Evolutionary conservation across 2,329 filamentous ascomycete species (phyloP).

Genomic region (Calonectria hongkongensis): DNA sequence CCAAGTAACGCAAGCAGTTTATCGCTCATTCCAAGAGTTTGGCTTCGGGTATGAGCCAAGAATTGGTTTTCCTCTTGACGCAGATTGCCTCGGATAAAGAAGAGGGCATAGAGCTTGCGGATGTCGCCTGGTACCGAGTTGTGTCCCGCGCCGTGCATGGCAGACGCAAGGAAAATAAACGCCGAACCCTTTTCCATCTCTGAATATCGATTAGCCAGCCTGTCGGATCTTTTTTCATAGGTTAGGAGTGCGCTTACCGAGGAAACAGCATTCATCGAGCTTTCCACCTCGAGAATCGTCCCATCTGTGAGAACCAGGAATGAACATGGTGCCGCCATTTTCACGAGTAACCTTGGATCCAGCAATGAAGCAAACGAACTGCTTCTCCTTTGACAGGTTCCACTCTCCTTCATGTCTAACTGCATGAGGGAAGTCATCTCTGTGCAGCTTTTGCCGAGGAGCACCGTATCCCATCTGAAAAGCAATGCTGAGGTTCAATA

Average conservation of each 20-base stretch:
- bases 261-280: not conserved
- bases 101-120: not conserved
- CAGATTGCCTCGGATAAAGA: not conserved
- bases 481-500: not conserved
- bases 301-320: slow-evolving; percentile 2
- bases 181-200: not conserved
- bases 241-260: not conserved
- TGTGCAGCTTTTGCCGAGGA: slow-evolving; percentile 1
- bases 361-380: not conserved
- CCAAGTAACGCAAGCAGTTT: not conserved
- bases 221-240: not conserved
- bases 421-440: not conserved
- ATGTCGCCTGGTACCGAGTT: not conserved
- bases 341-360: not conserved
- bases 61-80: slow-evolving; percentile 3
- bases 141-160: not conserved
- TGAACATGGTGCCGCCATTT: not conserved
- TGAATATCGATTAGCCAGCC: not conserved
- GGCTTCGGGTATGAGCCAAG: not conserved
- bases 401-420: not conserved
- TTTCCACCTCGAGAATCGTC: not conserved
- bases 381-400: not conserved
- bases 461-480: slow-evolving; percentile 9
- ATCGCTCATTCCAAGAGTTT: not conserved
- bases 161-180: not conserved